Conservation (phyloP, 371 early-diverging fungal species). For the Mortierella sp. region DNA sequence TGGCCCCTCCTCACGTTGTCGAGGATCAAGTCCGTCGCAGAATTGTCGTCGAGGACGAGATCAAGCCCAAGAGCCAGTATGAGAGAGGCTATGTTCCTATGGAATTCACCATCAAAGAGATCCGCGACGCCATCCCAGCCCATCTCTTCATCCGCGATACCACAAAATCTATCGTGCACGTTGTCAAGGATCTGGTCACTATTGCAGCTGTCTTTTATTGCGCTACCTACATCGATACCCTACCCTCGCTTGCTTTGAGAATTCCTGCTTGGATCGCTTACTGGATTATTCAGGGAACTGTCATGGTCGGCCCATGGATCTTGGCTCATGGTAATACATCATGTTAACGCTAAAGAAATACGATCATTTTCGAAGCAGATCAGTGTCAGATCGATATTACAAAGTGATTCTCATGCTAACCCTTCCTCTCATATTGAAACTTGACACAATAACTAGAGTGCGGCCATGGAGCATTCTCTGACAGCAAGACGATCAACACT, state of each 20-base stretch:
- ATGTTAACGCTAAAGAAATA: not conserved
- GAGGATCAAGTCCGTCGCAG: constrained; percentile 35
- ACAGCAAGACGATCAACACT: constrained; percentile 79
- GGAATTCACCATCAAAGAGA: constrained; percentile 84
- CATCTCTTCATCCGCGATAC: constrained; percentile 86
- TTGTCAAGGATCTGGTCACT: constrained; percentile 74
- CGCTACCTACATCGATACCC: constrained; percentile 76
- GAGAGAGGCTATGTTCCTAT: constrained; percentile 69
- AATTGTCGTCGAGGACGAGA: constrained; percentile 31
- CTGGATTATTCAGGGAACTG: constrained; percentile 84
- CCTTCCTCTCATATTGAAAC: no score
- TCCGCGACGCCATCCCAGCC: constrained; percentile 86
- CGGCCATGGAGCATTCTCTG: constrained; percentile 87
- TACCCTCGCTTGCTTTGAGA: constrained; percentile 61
- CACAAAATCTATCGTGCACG: constrained; percentile 75
- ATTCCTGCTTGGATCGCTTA: constrained; percentile 78
- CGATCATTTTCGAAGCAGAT: not conserved
- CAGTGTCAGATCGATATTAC: not conserved
- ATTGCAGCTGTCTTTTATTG: constrained; percentile 69
- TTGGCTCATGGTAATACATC: constrained; percentile 81
- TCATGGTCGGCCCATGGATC: constrained; percentile 89
- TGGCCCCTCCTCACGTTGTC: constrained; percentile 47
- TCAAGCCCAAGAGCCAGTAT: constrained; percentile 27
- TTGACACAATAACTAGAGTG: constrained; percentile 61
- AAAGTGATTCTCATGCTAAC: no score